phyloP scores from a whole-genome alignment of 176 grass and related monocot genomes.

The Poa pratensis region DNA sequence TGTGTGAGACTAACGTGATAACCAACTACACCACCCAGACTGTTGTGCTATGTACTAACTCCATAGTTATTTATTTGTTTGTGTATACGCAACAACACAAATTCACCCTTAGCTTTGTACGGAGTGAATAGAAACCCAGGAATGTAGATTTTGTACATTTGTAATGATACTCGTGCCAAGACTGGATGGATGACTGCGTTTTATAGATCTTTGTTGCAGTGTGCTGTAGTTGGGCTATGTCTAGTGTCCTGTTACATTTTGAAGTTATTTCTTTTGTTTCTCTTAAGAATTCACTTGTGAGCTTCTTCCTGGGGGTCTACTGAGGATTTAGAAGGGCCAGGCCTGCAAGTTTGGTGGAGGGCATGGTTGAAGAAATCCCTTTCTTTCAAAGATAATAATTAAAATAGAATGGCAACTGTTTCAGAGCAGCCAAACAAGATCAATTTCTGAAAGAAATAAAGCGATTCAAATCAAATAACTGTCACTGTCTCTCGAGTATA shows the following conservation, averaged over 20 bases:
- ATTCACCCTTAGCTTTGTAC: too few species aligned
- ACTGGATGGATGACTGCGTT: background rate
- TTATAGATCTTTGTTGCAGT: background rate
- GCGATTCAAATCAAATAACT: background rate
- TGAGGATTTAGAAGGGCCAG: too few species aligned
- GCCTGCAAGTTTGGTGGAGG: too few species aligned
- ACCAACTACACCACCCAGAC: slow-evolving; percentile 88
- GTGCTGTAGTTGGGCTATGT: background rate
- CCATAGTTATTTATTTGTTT: too few species aligned
- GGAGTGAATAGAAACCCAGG: background rate
- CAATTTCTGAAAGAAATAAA: background rate
- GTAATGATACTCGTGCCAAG: too few species aligned
- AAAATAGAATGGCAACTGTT: too few species aligned
- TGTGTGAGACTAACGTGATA: slow-evolving; percentile 96
- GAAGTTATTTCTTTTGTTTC: background rate
- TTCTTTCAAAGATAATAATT: too few species aligned
- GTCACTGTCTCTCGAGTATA: slow-evolving; percentile 27
- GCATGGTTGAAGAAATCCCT: too few species aligned
- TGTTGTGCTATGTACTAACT: fast-evolving
- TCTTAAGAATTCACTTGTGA: background rate
- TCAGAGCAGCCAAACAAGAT: background rate
- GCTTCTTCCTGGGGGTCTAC: too few species aligned
- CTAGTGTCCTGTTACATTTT: background rate
- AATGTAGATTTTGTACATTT: background rate
- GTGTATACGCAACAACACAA: too few species aligned